Conservation (phyloP, 1,284 basidiomycete genomes). For the Ceratobasidium sp. region DNA sequence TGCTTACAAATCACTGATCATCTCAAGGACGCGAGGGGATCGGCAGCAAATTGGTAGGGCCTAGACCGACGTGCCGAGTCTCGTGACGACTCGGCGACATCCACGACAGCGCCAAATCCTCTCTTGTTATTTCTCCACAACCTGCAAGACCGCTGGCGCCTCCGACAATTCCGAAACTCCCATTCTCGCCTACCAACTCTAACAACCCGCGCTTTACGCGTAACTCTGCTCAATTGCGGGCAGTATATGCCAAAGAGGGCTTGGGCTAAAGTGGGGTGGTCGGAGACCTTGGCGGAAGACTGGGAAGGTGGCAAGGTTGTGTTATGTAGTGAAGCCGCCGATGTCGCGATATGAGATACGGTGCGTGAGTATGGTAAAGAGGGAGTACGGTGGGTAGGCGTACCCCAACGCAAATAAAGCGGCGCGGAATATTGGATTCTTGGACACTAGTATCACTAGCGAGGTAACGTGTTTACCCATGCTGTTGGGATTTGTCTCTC, state of each 20-base stretch:
- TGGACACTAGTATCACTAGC: conserved; percentile 42
- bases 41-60: too few relatives aligned
- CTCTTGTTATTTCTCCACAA: conserved; percentile 43
- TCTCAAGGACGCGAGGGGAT: too few relatives aligned
- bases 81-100: too few relatives aligned
- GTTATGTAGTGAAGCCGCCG: conserved; percentile 44
- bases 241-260: conserved; percentile 42
- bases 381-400: conserved; percentile 41
- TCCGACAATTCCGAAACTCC: conserved; percentile 37
- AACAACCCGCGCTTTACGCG: conserved; percentile 45
- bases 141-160: conserved; percentile 34
- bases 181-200: conserved; percentile 44
- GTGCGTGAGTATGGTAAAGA: conserved; percentile 32
- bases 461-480: conserved; percentile 11
- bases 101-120: conserved; percentile 45
- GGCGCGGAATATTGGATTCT: conserved; percentile 42
- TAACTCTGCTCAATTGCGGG: conserved; percentile 41
- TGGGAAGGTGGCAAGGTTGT: conserved; percentile 42
- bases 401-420: conserved; percentile 39
- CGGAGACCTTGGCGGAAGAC: conserved; percentile 19
- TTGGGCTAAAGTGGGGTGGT: conserved; percentile 36
- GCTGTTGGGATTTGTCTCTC: background rate
- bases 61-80: too few relatives aligned
- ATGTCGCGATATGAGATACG: conserved; percentile 44
- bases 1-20: too few relatives aligned